These are phyloP conservation scores for Acer negundo DNA, from an alignment of 345 rosid genomes.

Conservation along the genomic window DNA sequence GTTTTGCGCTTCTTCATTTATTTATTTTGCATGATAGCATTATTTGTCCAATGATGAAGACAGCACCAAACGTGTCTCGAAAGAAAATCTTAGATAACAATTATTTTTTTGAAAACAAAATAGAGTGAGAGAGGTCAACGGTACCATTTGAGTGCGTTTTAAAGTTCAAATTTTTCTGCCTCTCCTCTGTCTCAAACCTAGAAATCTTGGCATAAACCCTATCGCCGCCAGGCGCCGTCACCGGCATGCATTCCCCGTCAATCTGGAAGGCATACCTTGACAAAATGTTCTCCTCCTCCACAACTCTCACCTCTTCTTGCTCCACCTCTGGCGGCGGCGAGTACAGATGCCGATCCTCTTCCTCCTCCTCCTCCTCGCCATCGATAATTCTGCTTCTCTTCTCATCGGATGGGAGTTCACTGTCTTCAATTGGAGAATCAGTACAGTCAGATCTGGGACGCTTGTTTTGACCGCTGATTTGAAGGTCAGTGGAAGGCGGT, in stretches of 20 bases:
- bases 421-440: conserved; percentile 27
- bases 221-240: conserved; percentile 89
- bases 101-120: not conserved
- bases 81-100: not conserved
- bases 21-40: too few species aligned
- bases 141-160: conserved; percentile 53
- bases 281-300: conserved; percentile 48
- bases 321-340: conserved; percentile 41
- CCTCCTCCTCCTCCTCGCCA: conserved; percentile 24
- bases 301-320: conserved; percentile 22
- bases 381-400: conserved; percentile 53
- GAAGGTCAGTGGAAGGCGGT: conserved; percentile 25
- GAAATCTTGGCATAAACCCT: conserved; percentile 84
- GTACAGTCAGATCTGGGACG: conserved; percentile 42
- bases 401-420: conserved; percentile 32
- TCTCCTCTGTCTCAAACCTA: conserved; percentile 43
- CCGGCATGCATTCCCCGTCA: conserved; percentile 80
- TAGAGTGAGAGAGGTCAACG: not conserved
- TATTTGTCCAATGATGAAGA: too few species aligned
- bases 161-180: conserved; percentile 43
- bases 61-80: not conserved
- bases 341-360: conserved; percentile 69
- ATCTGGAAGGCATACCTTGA: conserved; percentile 73
- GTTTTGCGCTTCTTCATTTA: not conserved
- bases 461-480: conserved; percentile 52